These are phyloP conservation scores for Furcasterigmium furcatum DNA, from an alignment of 2,329 filamentous ascomycete genomes.

Conservation along the genomic window DNA sequence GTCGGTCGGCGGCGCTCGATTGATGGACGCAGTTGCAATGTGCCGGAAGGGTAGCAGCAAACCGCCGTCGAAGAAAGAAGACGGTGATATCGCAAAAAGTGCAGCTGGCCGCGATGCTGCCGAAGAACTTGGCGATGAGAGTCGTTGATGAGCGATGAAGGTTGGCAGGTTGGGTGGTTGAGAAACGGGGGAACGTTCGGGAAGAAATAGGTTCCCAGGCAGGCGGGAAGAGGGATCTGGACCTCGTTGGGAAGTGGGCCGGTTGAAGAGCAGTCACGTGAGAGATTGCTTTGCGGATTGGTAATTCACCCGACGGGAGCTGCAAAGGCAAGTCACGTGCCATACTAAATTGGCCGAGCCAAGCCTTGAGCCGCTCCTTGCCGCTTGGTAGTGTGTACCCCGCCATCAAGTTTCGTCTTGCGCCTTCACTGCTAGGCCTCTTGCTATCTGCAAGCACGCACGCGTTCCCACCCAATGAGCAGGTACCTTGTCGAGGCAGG, in stretches of 20 bases:
- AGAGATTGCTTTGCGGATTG: not conserved
- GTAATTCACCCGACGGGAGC: not conserved
- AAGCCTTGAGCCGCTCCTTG: conserved; percentile 1
- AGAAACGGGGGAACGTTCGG: not conserved
- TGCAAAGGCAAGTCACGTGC: not conserved
- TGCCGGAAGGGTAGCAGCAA: too few species aligned
- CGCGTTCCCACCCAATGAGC: conserved; percentile 3
- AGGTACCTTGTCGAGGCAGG: conserved; percentile 7
- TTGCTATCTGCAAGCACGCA: not conserved
- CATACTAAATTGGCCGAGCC: not conserved
- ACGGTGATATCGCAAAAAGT: too few species aligned
- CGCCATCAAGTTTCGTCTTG: not conserved
- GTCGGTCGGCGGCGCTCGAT: not conserved
- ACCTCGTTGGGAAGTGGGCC: too few species aligned
- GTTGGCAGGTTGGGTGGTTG: not conserved
- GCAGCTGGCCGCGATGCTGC: too few species aligned
- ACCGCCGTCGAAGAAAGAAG: too few species aligned
- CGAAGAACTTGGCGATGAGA: not conserved
- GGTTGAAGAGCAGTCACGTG: not conserved
- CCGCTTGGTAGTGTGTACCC: too few species aligned
- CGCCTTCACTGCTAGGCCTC: not conserved
- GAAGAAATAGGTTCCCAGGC: not conserved
- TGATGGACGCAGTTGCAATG: too few species aligned
- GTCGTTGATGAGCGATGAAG: not conserved
- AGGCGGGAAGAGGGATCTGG: too few species aligned